Evolutionary conservation across 2,329 filamentous ascomycete genomes (phyloP), one percentile per base, ranked within the genome.

Genomic region (Hymenoscyphus scutula): DNA sequence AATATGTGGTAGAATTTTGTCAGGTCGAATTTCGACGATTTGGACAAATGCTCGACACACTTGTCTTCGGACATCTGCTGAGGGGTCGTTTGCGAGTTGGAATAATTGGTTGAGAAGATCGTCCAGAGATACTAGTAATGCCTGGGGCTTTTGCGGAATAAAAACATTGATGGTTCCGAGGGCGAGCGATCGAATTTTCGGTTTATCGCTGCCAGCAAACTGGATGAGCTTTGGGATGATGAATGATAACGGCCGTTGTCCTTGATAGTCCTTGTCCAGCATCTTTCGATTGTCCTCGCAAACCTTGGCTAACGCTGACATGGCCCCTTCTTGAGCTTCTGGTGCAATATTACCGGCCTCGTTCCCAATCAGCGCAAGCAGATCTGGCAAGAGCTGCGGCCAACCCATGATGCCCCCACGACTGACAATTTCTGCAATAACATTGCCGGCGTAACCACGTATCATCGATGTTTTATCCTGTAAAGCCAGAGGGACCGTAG

Each of bases 41-140:
- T 94, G 89, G 38, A 96, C 91, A 76, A 99, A 96, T 1, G 93
- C 89, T 65, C 94, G 89, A 77, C 95, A 99, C 13, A 99, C 94
- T 73, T 96, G 92, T 68, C 92, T 88, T 63, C 94, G 89, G 41
- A 99, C 93, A 68, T 97, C 92, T 62, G 89, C 82, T 72, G 85
- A 90, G 1, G 83, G 76, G 73, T 99, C 95, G 67, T 84, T 82
- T 10, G 95, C 87, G 17, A 98, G 83, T 58, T 86, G 82, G 73
- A 97, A 97, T 5, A 99, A 84, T 63, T 90, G 89, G 67, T 90
- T 86, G 59, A 99, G 81, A 62, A 99, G 85, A 51, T 86, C 80
- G 72, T 98, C 92, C 70, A 98, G 83, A 67, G 89, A 89, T 66
- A 89, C 86, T 64, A 94, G 80, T 76, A 97, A 86, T 19, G 92